Evolutionary conservation across 805 yeast species (phyloP), one percentile per base, ranked within the genome.

Genomic region (Blastobotrys americana): DNA sequence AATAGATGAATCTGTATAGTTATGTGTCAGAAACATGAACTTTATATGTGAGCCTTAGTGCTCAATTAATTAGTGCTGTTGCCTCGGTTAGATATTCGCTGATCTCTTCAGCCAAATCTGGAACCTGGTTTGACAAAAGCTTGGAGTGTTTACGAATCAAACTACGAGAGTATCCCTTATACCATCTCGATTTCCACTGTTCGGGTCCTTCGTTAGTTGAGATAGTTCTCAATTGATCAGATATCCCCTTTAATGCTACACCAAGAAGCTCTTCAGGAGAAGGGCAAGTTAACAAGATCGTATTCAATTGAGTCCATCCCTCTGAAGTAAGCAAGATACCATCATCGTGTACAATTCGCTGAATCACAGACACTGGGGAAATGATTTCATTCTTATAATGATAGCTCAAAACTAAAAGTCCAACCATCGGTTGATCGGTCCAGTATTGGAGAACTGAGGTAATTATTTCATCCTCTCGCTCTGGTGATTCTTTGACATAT

Each of bases 351-450:
- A 77, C 68, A 4, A 78, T 57, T 48, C 68, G 69, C 34, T 68
- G 59, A 28, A 78, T 58, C 34, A 77, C 58, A n/a, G 72, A 61
- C 17, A 53, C 52, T 2, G 72, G 58, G 3, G 65, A 52, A 3
- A 81, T 54, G 18, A 80, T 59, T 2, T 68, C 72, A 42, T 67
- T 67, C 20, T 68, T 65, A 43, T 70, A 67, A 47, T 82, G 65
- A 42, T 74, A 70, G 49, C 76, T 79, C 34, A 77, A 59, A 8
- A 82, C 74, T 46, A 81, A 65, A 45, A 69, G 76, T 0, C 84
- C 93, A 43, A 77, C 76, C 55, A 80, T 75, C 1, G 84, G 81
- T 46, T 80, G 78, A 38, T 69, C 66, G 46, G 72, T 71, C 93
- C 94, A 84, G 55, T 74, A 77, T 39, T 75, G 66, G 33, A 84